Evolutionary conservation across 371 early-diverging fungal genomes (phyloP).

Genomic region (Mucor piriformis): DNA sequence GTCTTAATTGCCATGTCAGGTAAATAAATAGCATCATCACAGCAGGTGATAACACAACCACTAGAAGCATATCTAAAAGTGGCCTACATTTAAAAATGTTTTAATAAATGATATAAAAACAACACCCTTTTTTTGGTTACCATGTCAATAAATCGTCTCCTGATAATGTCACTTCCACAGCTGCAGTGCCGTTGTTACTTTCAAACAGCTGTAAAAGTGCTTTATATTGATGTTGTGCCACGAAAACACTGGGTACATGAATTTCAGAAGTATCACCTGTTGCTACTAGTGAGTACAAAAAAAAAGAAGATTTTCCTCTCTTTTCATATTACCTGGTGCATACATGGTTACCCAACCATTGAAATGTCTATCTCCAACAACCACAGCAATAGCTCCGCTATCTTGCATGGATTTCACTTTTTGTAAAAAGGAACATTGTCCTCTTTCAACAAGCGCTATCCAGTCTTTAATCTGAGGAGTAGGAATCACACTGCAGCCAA

Average conservation of each 20-base stretch:
- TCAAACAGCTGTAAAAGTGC: slow-evolving; percentile 48
- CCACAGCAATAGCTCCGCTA: slow-evolving; percentile 84
- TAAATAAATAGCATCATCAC: slow-evolving; percentile 80
- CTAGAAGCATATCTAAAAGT: slow-evolving; percentile 71
- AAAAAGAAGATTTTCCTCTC: too few species aligned
- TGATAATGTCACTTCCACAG: slow-evolving; percentile 45
- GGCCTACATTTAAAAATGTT: slow-evolving; percentile 41
- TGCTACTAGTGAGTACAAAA: slow-evolving; percentile 6
- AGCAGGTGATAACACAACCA: slow-evolving; percentile 74
- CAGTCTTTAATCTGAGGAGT: slow-evolving; percentile 43
- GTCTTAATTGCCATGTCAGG: slow-evolving; percentile 71
- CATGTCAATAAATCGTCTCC: slow-evolving; percentile 51
- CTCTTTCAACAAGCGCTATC: slow-evolving; percentile 87
- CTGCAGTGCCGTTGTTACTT: slow-evolving; percentile 28
- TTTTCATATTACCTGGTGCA: slow-evolving; percentile 64
- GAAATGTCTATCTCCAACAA: slow-evolving; percentile 86
- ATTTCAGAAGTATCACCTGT: slow-evolving; percentile 78
- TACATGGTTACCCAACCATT: slow-evolving; percentile 89
- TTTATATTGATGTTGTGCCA: slow-evolving; percentile 72
- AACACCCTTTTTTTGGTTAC: slow-evolving; percentile 18
- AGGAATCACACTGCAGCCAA: slow-evolving; percentile 41
- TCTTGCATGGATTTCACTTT: slow-evolving; percentile 89
- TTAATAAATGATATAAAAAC: neutral
- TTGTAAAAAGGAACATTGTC: slow-evolving; percentile 84
- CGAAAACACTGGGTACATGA: slow-evolving; percentile 78